Evolutionary conservation across 2,329 filamentous ascomycete species (phyloP).

Genomic region (Epichloe glyceriae): DNA sequence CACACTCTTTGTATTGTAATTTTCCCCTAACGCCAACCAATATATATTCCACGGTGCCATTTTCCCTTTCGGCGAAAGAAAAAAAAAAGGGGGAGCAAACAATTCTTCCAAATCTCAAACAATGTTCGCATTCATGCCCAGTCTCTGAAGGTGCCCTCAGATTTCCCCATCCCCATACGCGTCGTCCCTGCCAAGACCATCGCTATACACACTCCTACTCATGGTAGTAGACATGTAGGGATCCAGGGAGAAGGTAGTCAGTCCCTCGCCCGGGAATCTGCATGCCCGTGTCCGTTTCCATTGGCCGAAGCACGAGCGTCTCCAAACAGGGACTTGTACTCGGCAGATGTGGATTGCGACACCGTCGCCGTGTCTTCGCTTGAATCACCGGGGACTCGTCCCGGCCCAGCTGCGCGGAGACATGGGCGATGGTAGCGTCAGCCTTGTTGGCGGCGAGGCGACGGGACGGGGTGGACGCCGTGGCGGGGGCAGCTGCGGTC

Average conservation of each 20-base stretch:
- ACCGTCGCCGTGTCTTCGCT: constrained; percentile 18
- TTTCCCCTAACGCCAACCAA: too few relatives aligned
- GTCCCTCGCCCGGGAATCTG: neutral
- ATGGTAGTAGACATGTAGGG: constrained; percentile 2
- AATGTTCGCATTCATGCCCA: neutral
- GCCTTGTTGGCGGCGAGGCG: constrained; percentile 21
- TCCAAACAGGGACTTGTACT: constrained; percentile 4
- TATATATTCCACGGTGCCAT: too few relatives aligned
- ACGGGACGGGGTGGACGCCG: constrained; percentile 14
- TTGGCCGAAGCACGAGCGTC: neutral
- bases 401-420: constrained; percentile 12
- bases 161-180: constrained; percentile 24
- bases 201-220: neutral
- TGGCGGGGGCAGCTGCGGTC: constrained; percentile 11
- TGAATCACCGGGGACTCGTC: constrained; percentile 6
- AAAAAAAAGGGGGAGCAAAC: neutral
- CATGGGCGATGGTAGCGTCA: constrained; percentile 21
- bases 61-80: too few relatives aligned
- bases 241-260: neutral
- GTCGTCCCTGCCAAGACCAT: constrained; percentile 4
- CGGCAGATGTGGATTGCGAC: constrained; percentile 1
- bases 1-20: too few relatives aligned
- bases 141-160: constrained; percentile 7
- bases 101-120: neutral
- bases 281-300: neutral